Percentiles rank a stretch among this genome's conserved stretches.
These are phyloP conservation scores for Neurospora pannonica DNA, from an alignment of 495 filamentous ascomycete species.

Conservation along the genomic window DNA sequence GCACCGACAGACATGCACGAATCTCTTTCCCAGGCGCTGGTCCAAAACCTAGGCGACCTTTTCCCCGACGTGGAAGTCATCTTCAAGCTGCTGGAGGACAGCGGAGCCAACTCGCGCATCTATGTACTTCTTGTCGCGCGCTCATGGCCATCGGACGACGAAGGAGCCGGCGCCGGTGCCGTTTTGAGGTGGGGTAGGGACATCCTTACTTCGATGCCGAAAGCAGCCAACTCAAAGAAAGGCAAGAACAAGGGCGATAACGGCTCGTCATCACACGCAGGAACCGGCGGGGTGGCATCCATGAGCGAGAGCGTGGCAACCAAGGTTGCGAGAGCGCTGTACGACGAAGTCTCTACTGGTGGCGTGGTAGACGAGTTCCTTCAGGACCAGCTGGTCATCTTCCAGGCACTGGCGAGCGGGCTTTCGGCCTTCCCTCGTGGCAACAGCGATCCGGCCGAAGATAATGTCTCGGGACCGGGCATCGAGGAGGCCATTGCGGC, in stretches of 20 bases:
- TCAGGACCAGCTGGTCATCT: constrained; percentile 74
- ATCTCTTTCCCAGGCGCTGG: constrained; percentile 27
- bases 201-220: constrained; percentile 45
- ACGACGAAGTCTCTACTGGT: constrained; percentile 43
- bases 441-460: constrained; percentile 6
- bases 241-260: constrained; percentile 8
- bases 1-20: constrained; percentile 38
- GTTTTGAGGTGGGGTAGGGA: constrained; percentile 58
- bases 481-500: constrained; percentile 11
- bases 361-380: constrained; percentile 60
- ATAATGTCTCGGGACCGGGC: constrained; percentile 3
- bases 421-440: constrained; percentile 29
- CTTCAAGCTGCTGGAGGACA: constrained; percentile 48
- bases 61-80: constrained; percentile 39
- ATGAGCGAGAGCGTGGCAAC: constrained; percentile 31
- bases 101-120: constrained; percentile 47
- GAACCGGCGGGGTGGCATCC: constrained; percentile 3
- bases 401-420: constrained; percentile 63
- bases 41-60: constrained; percentile 22
- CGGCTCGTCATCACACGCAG: not conserved
- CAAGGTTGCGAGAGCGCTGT: constrained; percentile 48
- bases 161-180: constrained; percentile 7
- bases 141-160: constrained; percentile 21
- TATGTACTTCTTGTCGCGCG: constrained; percentile 69
- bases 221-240: constrained; percentile 32